Conservation (phyloP, 768 basidiomycete species). For the Naganishia onofrii region DNA sequence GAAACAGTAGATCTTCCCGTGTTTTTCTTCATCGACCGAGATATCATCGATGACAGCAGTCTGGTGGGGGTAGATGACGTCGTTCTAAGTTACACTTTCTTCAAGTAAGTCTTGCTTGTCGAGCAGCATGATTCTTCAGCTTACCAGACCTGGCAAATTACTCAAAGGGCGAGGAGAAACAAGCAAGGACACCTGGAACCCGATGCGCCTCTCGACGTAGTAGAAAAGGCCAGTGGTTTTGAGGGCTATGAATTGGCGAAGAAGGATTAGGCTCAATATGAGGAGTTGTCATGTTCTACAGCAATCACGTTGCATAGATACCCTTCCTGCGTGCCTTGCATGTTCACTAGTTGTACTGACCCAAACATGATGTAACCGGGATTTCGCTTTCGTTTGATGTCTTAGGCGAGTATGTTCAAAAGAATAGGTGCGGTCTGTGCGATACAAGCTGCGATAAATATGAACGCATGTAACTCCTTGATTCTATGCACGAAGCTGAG, state of each 20-base stretch:
- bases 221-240: slow-evolving; percentile 73
- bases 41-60: slow-evolving; percentile 86
- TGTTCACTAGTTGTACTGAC: neutral
- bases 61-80: slow-evolving; percentile 85
- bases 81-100: slow-evolving; percentile 95
- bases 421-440: too few relatives aligned
- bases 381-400: too few relatives aligned
- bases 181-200: slow-evolving; percentile 81
- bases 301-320: neutral
- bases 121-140: neutral
- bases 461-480: too few relatives aligned
- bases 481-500: neutral
- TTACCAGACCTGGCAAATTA: neutral
- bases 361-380: too few relatives aligned
- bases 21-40: slow-evolving; percentile 97
- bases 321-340: neutral
- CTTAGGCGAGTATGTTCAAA: too few relatives aligned
- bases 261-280: slow-evolving; percentile 4
- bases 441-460: too few relatives aligned
- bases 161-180: slow-evolving; percentile 75
- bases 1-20: slow-evolving; percentile 98
- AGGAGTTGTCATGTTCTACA: neutral
- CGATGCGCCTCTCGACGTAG: slow-evolving; percentile 74
- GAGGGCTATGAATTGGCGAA: slow-evolving; percentile 52
- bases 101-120: slow-evolving; percentile 70